Percentiles rank a stretch among this genome's conserved stretches.
Conservation (phyloP, 192 early-diverging fungal genomes). For the Entomortierella chlamydospora region DNA sequence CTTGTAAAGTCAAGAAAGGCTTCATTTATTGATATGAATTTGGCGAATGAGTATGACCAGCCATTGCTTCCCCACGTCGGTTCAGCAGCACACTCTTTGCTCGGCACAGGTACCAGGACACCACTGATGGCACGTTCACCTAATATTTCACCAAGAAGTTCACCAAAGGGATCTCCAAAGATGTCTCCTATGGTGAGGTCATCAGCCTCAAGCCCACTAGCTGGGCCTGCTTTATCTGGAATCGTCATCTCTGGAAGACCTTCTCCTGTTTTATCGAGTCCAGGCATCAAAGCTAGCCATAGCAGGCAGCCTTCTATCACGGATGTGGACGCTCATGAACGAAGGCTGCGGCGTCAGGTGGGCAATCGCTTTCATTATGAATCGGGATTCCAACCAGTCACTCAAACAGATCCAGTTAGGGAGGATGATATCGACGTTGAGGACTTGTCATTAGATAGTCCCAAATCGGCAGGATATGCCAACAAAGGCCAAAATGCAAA, state of each 20-base stretch:
- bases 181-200: constrained; percentile 44
- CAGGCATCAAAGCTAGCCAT: constrained; percentile 27
- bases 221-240: constrained; percentile 42
- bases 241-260: constrained; percentile 28
- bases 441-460: constrained; percentile 34
- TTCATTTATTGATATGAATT: constrained; percentile 48
- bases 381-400: constrained; percentile 38
- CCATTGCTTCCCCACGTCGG: constrained; percentile 9
- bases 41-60: constrained; percentile 34
- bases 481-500: constrained; percentile 2
- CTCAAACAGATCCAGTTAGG: constrained; percentile 8
- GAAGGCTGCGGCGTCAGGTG: constrained; percentile 37
- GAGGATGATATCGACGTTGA: constrained; percentile 41
- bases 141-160: constrained; percentile 47
- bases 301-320: constrained; percentile 47
- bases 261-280: constrained; percentile 23
- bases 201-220: constrained; percentile 48
- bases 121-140: constrained; percentile 45
- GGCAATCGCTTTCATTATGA: constrained; percentile 46
- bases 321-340: constrained; percentile 51
- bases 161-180: constrained; percentile 49
- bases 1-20: constrained; percentile 50
- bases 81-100: constrained; percentile 19
- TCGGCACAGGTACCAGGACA: constrained; percentile 32
- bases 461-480: constrained; percentile 20